Evolutionary conservation across 208 protist species (phyloP).

Genomic region (Wallacemonas sp.): DNA sequence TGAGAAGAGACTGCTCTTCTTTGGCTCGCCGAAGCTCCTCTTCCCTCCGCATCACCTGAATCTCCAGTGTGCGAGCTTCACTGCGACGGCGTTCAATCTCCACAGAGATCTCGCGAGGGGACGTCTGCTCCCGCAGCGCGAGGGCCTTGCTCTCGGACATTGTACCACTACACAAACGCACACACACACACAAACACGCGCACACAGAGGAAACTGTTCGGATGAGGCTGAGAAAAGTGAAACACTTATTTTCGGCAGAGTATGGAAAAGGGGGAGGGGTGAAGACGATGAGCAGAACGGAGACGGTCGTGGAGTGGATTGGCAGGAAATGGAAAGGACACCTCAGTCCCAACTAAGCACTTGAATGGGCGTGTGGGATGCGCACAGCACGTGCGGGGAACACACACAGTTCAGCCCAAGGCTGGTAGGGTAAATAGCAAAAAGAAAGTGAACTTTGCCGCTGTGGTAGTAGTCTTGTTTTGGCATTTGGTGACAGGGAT

Average conservation of each 20-base stretch:
- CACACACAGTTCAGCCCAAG: too few species aligned
- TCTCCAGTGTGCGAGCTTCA: constrained; percentile 58
- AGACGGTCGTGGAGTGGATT: too few species aligned
- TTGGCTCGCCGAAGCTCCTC: constrained; percentile 71
- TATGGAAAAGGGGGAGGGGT: background rate
- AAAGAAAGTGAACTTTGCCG: too few species aligned
- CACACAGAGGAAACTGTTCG: constrained; percentile 2
- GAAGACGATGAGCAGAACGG: background rate
- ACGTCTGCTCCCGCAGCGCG: constrained; percentile 30
- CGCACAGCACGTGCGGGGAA: too few species aligned
- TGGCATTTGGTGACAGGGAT: too few species aligned
- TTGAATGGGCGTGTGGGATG: too few species aligned
- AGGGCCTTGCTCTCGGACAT: constrained; percentile 60
- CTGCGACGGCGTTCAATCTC: constrained; percentile 53
- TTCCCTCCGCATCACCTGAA: constrained; percentile 65
- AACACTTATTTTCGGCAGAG: too few species aligned
- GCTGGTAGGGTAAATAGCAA: too few species aligned
- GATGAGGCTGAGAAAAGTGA: background rate
- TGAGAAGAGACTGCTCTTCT: constrained; percentile 77
- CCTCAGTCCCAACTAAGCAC: too few species aligned
- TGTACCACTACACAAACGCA: background rate
- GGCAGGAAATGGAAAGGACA: too few species aligned
- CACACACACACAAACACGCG: constrained; percentile 1
- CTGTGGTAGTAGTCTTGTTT: too few species aligned
- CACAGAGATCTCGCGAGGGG: constrained; percentile 23